Evolutionary conservation across 1,139 yeast genomes (phyloP), one percentile per base, ranked within the genome.

Genomic region (Zhuliangozyma blackwelliae): DNA sequence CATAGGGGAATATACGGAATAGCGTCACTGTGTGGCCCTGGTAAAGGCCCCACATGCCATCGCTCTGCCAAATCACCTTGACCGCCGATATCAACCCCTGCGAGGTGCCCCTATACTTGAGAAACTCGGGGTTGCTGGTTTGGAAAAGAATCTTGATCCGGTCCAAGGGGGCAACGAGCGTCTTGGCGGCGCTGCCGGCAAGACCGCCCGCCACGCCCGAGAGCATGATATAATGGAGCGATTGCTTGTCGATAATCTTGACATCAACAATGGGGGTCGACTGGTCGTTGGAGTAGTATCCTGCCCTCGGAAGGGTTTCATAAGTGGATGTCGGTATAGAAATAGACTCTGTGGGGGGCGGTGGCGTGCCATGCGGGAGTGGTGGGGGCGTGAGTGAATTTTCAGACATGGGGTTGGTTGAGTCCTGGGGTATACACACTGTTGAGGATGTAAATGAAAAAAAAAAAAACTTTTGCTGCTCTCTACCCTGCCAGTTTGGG

Each of bases 1-100:
- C 97, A 57, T 92, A 92, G 1, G 99, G 99, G 60, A 92, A 92
- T 7, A 92, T 88, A 43, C 99, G 71, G 31, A 90, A 59, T 35
- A 92, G 65, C 0, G 98, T 92, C 1, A 95, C 96, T 2, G 95
- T 85, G 59, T 92, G 98, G 28, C 99, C 99, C 52, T 90, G 96
- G 57, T 81, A 92, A 40, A 92, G 75, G 1, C 98, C 98, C 32
- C 65, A 46, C 1, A 80, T 37, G n/a, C 98, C 98, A 55, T 87
- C 95, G 29, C 67, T 68, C 7, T 51, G 40, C 65, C 79, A 77
- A 27, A 92, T 90, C 40, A 77, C 74, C 30, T 64, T 63, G 0
- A 84, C 84, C 0, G 98, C 97, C 33, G 68, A 65, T 40, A 79
- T 71, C 37, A 92, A 67, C 2, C 98, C 99, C 25, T 68, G 61